Conservation (phyloP, 2,329 filamentous ascomycete species). For the Trichophyton simii region DNA sequence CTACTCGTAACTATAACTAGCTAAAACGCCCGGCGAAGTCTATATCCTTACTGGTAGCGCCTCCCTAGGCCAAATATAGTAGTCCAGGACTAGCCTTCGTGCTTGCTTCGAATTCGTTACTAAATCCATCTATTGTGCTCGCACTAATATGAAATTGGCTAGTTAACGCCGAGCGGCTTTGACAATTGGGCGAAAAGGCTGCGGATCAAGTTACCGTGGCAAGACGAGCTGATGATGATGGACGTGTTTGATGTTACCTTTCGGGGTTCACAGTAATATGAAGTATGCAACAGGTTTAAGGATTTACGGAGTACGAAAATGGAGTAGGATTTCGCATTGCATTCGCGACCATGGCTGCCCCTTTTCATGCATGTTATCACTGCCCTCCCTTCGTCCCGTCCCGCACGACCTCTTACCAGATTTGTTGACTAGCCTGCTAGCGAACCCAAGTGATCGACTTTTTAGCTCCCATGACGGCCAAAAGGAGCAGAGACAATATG, state of each 20-base stretch:
- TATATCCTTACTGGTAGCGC: too few relatives aligned
- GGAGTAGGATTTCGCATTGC: conserved; percentile 1
- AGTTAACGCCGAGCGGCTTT: neutral
- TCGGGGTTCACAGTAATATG: neutral
- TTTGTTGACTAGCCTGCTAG: neutral
- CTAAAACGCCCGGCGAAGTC: too few relatives aligned
- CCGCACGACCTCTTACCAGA: conserved; percentile 2
- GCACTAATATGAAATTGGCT: neutral
- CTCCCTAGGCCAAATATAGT: too few relatives aligned
- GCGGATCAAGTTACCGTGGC: neutral
- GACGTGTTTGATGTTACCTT: conserved; percentile 1
- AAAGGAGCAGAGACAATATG: neutral
- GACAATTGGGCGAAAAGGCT: neutral
- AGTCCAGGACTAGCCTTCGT: too few relatives aligned
- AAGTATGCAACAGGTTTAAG: neutral
- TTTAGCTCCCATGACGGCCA: neutral
- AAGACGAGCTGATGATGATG: conserved; percentile 1
- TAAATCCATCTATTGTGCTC: too few relatives aligned
- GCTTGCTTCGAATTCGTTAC: too few relatives aligned
- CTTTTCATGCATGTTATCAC: conserved; percentile 1
- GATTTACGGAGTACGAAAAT: neutral
- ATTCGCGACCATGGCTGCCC: neutral
- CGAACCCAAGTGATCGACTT: neutral
- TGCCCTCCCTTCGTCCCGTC: neutral
- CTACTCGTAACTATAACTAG: too few relatives aligned